Base-by-base conservation (phyloP, 352 stramenopile species). In the Albugo laibachii region DNA sequence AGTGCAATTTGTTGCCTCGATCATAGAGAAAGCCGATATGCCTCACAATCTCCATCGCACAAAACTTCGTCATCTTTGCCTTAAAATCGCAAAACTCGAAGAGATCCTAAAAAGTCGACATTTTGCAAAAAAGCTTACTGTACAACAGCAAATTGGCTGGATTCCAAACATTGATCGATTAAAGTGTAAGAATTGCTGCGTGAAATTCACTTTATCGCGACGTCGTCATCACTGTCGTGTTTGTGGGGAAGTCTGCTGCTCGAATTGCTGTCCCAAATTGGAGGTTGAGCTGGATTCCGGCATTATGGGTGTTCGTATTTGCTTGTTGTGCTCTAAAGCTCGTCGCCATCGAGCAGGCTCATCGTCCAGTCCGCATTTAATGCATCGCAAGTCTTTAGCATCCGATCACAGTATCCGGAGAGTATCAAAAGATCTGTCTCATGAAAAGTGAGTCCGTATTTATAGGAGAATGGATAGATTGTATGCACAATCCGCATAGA, bases 251-350 rank as follows among this genome's bases (percentile, higher is more conserved):
- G 53, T 87, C 49, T 81, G 69, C 46, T 87, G 74, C 49, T 73
- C 69, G 2, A 69, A 80, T 31, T 87, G 74, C 52, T 82, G 63
- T 2, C 74, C 74, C n/a, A 87, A 87, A 47, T 78, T 84, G 60
- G 74, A 83, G 48, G 63, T 87, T 16, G 67, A 64, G 34, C 65
- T 86, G 15, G 66, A 77, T 24, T 60, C 76, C 0, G 65, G 69
- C 13, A 62, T 58, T 20, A 79, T 69, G 24, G 76, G 65, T 49
- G 69, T 85, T 13, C 69, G 73, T 43, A 69, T 85, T n/a, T 85
- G 73, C 37, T 64, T 72, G 2, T 46, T 49, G 5, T 85, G 73
- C 36, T 57, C 77, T 8, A 59, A 75, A 48, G 58, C 57, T 42
- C 71, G 74, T 38, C 67, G 67, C 35, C 65, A 76, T 18, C 78